These are phyloP conservation scores for Alternaria rosae DNA, from an alignment of 2,329 filamentous ascomycete genomes.

Conservation along the genomic window DNA sequence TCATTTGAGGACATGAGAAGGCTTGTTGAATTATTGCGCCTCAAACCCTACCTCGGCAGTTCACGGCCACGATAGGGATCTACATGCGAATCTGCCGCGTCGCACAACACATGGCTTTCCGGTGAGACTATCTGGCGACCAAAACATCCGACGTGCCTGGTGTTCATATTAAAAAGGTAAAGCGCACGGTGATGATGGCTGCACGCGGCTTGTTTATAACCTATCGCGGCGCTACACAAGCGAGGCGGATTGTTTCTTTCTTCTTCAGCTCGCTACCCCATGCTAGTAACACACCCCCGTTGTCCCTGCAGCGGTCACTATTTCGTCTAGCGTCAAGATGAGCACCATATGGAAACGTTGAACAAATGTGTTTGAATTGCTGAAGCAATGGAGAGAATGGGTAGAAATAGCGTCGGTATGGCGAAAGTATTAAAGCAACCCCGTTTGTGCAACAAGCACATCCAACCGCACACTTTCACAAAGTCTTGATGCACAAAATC, in stretches of 20 bases:
- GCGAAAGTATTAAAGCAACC: not conserved
- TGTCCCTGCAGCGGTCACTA: not conserved
- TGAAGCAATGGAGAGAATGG: not conserved
- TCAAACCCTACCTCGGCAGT: not conserved
- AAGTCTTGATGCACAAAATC: not conserved
- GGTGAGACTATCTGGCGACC: constrained; percentile 5
- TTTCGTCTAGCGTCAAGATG: not conserved
- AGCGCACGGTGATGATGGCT: not conserved
- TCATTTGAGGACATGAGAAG: not conserved
- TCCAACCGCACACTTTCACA: not conserved
- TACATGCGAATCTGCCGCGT: not conserved
- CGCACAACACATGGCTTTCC: constrained; percentile 1
- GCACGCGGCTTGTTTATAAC: not conserved
- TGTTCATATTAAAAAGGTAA: constrained; percentile 5
- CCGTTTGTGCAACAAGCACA: not conserved
- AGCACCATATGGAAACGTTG: not conserved
- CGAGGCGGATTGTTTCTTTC: constrained; percentile 1
- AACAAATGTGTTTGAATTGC: not conserved
- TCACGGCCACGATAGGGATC: not conserved
- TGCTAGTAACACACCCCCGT: constrained; percentile 1
- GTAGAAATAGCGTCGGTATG: not conserved
- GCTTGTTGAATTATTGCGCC: not conserved
- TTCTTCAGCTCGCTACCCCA: constrained; percentile 15
- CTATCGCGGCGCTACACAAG: constrained; percentile 6
- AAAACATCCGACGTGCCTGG: constrained; percentile 5